These are phyloP conservation scores for Dendrobium huoshanense DNA, from an alignment of 106 monocot species.

Conservation along the genomic window DNA sequence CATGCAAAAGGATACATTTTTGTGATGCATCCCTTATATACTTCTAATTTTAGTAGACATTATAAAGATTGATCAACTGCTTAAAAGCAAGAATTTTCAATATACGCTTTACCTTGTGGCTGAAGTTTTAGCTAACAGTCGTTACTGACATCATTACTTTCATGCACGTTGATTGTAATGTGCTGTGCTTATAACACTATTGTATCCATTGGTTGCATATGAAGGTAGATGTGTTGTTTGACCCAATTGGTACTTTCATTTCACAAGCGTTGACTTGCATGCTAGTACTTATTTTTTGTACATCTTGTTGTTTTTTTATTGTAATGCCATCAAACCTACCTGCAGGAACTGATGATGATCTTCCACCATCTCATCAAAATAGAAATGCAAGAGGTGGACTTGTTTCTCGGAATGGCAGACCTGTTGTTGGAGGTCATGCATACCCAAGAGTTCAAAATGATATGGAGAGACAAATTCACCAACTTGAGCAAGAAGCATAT, in stretches of 20 bases:
- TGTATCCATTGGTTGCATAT: background rate
- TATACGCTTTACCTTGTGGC: background rate
- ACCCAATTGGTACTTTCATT: background rate
- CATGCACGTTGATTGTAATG: background rate
- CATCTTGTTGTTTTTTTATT: background rate
- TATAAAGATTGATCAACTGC: background rate
- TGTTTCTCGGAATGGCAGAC: slow-evolving; percentile 61
- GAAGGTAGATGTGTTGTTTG: background rate
- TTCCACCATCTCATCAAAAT: slow-evolving; percentile 82
- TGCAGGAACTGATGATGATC: slow-evolving; percentile 95
- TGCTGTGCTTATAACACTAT: background rate
- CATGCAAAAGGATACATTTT: background rate
- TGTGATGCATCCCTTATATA: background rate
- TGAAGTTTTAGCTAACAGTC: background rate
- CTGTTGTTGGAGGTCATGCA: slow-evolving; percentile 25
- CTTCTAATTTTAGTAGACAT: background rate
- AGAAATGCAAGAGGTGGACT: slow-evolving; percentile 44
- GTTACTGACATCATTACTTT: background rate
- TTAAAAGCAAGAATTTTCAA: background rate
- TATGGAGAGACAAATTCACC: slow-evolving; percentile 93
- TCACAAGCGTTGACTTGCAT: background rate
- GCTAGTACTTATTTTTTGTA: background rate
- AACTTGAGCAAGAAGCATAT: slow-evolving; percentile 92
- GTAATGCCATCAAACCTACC: background rate
- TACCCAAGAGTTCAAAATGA: slow-evolving; percentile 49